A percentile compares a stretch with the other conserved stretches of the same genome.
phyloP scores from a whole-genome alignment of 345 rosid species.

The Chamaenerion angustifolium region DNA sequence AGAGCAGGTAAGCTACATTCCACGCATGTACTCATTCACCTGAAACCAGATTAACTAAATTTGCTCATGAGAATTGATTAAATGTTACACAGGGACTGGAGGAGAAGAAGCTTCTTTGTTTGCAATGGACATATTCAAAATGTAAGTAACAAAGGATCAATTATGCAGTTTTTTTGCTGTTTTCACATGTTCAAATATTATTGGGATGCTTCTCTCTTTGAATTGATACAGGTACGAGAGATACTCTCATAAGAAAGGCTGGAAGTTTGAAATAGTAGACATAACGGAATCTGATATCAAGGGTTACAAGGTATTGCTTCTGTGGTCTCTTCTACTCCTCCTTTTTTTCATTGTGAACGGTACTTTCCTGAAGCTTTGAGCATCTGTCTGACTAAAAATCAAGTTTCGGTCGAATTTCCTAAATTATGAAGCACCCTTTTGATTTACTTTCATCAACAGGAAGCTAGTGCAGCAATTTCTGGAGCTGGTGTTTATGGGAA shows the following conservation, averaged over 20 bases:
- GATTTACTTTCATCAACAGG: constrained; percentile 27
- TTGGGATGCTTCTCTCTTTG: neutral
- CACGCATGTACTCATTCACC: neutral
- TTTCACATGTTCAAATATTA: constrained; percentile 1
- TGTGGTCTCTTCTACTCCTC: neutral
- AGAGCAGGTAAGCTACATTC: constrained; percentile 60
- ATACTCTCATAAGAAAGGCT: constrained; percentile 75
- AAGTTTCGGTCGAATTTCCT: too few relatives aligned
- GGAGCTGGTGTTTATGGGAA: constrained; percentile 76
- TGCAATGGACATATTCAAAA: constrained; percentile 81
- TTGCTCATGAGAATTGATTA: constrained; percentile 5
- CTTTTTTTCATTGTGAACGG: too few relatives aligned
- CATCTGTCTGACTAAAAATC: too few relatives aligned
- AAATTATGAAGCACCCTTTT: too few relatives aligned
- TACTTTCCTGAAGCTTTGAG: too few relatives aligned
- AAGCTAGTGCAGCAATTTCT: constrained; percentile 87
- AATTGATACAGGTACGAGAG: constrained; percentile 66
- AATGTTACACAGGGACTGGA: constrained; percentile 49
- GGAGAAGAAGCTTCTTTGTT: constrained; percentile 98
- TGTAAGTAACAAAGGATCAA: constrained; percentile 32
- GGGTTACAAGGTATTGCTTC: constrained; percentile 65
- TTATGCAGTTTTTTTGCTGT: neutral
- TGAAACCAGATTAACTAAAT: too few relatives aligned
- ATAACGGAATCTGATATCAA: constrained; percentile 70
- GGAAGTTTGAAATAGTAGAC: constrained; percentile 78